Evolutionary conservation across 2,329 filamentous ascomycete species (phyloP).

Genomic region (Aurifilum marmelostoma): DNA sequence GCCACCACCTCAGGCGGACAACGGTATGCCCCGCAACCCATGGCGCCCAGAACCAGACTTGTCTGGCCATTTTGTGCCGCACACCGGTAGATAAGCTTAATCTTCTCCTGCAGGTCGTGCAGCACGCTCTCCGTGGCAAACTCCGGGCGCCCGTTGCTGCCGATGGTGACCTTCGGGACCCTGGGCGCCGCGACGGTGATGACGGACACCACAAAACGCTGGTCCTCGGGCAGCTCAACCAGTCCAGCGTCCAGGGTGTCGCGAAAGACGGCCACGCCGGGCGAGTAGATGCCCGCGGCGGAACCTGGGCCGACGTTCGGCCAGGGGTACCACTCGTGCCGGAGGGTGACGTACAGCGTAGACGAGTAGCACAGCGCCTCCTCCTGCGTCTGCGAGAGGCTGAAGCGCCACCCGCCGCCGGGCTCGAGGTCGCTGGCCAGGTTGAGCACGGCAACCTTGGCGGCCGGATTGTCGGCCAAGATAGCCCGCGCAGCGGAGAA

Average conservation of each 20-base stretch:
- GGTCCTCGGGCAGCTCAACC: constrained; percentile 10
- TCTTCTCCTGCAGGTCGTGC: constrained; percentile 5
- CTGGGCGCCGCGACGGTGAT: constrained; percentile 13
- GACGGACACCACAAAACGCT: constrained; percentile 11
- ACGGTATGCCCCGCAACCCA: constrained; percentile 12
- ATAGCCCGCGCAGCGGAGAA: constrained; percentile 9
- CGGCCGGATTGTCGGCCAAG: not conserved
- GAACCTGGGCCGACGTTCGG: constrained; percentile 8
- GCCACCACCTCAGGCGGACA: constrained; percentile 10
- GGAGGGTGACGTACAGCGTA: constrained; percentile 7
- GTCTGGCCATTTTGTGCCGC: constrained; percentile 15
- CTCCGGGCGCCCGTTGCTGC: not conserved
- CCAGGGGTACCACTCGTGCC: constrained; percentile 8
- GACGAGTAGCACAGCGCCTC: constrained; percentile 16
- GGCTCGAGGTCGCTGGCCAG: constrained; percentile 12
- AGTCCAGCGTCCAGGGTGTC: constrained; percentile 5
- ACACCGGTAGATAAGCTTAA: constrained; percentile 10
- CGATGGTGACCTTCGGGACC: not conserved
- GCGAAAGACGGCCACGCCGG: constrained; percentile 8
- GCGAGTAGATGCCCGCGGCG: constrained; percentile 8
- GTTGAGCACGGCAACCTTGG: constrained; percentile 13
- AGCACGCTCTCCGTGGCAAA: not conserved
- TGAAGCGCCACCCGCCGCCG: constrained; percentile 9
- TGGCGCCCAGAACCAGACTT: constrained; percentile 6
- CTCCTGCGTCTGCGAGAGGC: constrained; percentile 6